Base-by-base conservation (phyloP, 1,139 yeast genomes). In the Geotrichum europaeum region DNA sequence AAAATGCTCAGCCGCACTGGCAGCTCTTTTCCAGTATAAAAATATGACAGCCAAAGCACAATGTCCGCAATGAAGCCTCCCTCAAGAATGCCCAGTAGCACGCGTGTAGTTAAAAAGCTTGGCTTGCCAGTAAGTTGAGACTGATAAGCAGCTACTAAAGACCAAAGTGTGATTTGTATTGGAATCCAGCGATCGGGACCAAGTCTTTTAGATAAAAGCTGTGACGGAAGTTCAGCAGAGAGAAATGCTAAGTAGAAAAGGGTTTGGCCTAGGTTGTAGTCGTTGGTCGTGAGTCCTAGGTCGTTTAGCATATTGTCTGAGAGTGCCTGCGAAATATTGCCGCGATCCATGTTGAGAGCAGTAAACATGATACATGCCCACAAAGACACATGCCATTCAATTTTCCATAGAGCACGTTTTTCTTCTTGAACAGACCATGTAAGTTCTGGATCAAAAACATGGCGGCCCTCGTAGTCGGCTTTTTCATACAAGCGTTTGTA, bases 131-230 rank as follows among this genome's bases (percentile, higher is more conserved):
- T 69, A 53, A 83, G 65, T 18, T 75, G 74, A 34, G 76, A 75
- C 66, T 82, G 85, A 10, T 72, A 66, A 54, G 78, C 71, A 1
- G 84, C 78, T 0, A 82, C 81, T 40, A 80, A 60, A 56, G 82
- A 79, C 85, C 86, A 83, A 1, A 74, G 63, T 3, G 73, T 68
- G 72, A 82, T 78, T 66, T 81, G 84, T 24, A 75, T 68, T 0
- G 86, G 86, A 54, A 83, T 75, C 78, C 83, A 81, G 53, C 77
- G 69, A 66, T 82, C 84, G 4, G 84, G 82, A 1, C 86, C 86
- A 51, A 82, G 62, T 53, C 72, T 73, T 64, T 82, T 81, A 51
- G 83, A 79, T 55, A 82, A 69, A 63, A 82, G 71, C 67, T 82
- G 84, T 1, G 84, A 80, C 0, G 86, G 86, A 5, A 82, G 70